phyloP scores from a whole-genome alignment of 345 rosid species.

The Pseudoturritis turrita region DNA sequence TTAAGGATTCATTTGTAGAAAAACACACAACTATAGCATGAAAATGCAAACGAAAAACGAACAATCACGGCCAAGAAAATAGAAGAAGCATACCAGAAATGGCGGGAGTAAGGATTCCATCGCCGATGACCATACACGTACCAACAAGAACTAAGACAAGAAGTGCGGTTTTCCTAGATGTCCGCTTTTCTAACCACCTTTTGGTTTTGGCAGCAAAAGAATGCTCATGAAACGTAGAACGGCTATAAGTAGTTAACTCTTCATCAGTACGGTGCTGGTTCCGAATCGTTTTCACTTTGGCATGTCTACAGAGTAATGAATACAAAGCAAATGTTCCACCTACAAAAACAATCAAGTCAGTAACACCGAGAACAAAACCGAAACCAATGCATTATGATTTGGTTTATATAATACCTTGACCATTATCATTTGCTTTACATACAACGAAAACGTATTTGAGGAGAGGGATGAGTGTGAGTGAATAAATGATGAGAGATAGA shows the following conservation, averaged over 20 bases:
- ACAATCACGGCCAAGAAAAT: neutral
- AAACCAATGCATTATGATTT: neutral
- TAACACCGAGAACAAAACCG: neutral
- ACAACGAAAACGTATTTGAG: slow-evolving; percentile 71
- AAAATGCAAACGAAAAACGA: neutral
- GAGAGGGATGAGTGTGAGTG: slow-evolving; percentile 68
- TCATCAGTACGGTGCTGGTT: slow-evolving; percentile 96
- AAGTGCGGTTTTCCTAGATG: slow-evolving; percentile 54
- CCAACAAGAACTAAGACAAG: slow-evolving; percentile 82
- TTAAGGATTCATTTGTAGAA: neutral
- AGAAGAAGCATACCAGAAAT: slow-evolving; percentile 52
- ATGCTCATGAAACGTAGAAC: slow-evolving; percentile 69
- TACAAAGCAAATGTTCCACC: slow-evolving; percentile 91
- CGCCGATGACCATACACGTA: slow-evolving; percentile 86
- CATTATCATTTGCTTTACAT: slow-evolving; percentile 70
- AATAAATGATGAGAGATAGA: slow-evolving; percentile 63
- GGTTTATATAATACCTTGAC: slow-evolving; percentile 45
- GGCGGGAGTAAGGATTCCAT: slow-evolving; percentile 88
- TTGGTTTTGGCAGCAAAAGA: slow-evolving; percentile 89
- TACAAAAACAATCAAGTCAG: slow-evolving; percentile 27
- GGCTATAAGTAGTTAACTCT: slow-evolving; percentile 90
- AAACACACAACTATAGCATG: neutral
- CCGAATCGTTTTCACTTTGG: slow-evolving; percentile 78
- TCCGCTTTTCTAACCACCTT: slow-evolving; percentile 69
- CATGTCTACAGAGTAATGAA: slow-evolving; percentile 81